These are phyloP conservation scores for Termitomyces sp. DNA, from an alignment of 768 basidiomycete genomes.

Conservation along the genomic window DNA sequence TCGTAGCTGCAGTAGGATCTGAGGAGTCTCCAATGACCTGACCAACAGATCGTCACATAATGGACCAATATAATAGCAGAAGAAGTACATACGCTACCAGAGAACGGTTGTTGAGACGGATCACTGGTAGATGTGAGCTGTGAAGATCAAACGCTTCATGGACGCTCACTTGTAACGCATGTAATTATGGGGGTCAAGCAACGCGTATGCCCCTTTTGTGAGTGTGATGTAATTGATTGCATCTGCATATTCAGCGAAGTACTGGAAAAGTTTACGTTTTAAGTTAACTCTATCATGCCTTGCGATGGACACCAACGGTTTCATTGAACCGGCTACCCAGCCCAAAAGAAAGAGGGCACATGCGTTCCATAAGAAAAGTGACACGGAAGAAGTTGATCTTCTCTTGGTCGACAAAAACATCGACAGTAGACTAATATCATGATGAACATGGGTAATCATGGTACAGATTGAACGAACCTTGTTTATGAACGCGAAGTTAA, in stretches of 20 bases:
- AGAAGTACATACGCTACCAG: conserved; percentile 30
- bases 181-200: conserved; percentile 43
- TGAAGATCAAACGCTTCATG: neutral
- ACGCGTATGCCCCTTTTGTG: conserved; percentile 34
- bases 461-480: conserved; percentile 22
- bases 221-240: conserved; percentile 38
- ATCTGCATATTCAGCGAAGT: conserved; percentile 36
- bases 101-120: conserved; percentile 36
- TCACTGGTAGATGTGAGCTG: conserved; percentile 21
- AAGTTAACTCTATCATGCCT: neutral
- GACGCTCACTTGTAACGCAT: conserved; percentile 39
- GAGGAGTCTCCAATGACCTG: conserved; percentile 40
- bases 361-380: conserved; percentile 43
- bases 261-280: conserved; percentile 20
- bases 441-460: neutral
- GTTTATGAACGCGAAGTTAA: conserved; percentile 43
- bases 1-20: conserved; percentile 39
- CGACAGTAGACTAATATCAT: neutral
- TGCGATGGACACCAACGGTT: conserved; percentile 22
- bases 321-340: conserved; percentile 39
- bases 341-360: conserved; percentile 33
- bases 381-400: conserved; percentile 46
- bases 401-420: conserved; percentile 36
- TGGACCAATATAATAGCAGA: neutral
- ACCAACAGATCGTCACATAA: neutral